Base-by-base conservation (phyloP, 345 rosid genomes). In the Rubroshorea leprosula region DNA sequence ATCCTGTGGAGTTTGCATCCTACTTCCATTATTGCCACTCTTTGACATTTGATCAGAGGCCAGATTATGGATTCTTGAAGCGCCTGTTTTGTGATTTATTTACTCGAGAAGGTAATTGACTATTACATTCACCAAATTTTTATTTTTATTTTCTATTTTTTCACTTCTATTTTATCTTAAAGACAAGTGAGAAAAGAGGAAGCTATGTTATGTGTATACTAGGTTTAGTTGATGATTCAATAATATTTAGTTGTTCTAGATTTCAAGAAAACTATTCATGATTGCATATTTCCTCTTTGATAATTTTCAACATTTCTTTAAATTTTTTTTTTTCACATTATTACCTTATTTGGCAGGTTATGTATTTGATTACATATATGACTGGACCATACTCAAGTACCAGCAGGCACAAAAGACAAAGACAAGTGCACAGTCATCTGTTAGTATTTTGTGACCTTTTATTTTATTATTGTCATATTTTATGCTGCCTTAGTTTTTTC, bases 381-480 rank as follows among this genome's bases (percentile, higher is more conserved):
- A 93, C 72, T 93, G 99, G 99, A 87, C 97, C 14, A 83, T 89
- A 59, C 82, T 89, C 39, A 89, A 93, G 87, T 80, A 87, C 74
- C 93, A 89, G 73, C 84, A 85, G 70, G 73, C 93, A 13, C 89
- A 83, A 61, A 90, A 79, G 71, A 60, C 53, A 61, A 81, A 74
- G 80, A 65, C 76, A 68, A 91, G 80, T 69, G 75, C 83, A 68
- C 86, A 74, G 62, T 56, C 63, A 65, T 67, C 86, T 49, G 88
- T 82, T 23, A 76, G 82, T 80, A 59, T 54, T 3, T 29, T 9
- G 9, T 9, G 35, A 52, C 38, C 22, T 25, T 16, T 16, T 48
- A 6, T 26, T 46, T 35, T 31, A 41, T 15, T 54, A 26, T 6
- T n/a, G 43, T 16, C 6, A 35, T 17, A 49, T 46, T 21, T 15